Evolutionary conservation across 352 stramenopile genomes (phyloP), one percentile per base, ranked within the genome.

Genomic region (Hyaloperonospora arabidopsidis): DNA sequence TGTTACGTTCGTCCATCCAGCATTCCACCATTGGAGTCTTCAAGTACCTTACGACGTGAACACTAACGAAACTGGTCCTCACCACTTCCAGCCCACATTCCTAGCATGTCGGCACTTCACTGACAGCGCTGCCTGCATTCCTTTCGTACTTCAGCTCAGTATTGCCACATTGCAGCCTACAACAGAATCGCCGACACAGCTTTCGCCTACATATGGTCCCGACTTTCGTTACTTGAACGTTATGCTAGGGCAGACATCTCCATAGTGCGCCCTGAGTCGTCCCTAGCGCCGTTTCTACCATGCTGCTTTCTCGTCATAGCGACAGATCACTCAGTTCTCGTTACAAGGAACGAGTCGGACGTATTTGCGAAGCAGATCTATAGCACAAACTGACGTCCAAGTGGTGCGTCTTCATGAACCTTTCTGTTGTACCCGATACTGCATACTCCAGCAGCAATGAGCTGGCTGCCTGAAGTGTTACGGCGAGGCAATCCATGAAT

Each of bases 51-150:
- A 41, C 35, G 35, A 4, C 12, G 35, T 41, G n/a, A 15, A 10
- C n/a, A 2, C 5, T 58, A 45, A 48, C 87, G 87, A 45, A 91
- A 89, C 55, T 87, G 80, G 19, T 76, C 89, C 25, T 93, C 76
- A 10, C 71, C 59, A 23, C 80, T 91, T 47, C 80, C 80, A 1
- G 83, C 74, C 83, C 83, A 90, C 78, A 93, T 93, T 49, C 76
- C 76, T 44, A 87, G 72, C 57, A 78, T 89, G 41, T 59, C 73
- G 28, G 65, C 63, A 49, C 83, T 78, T 22, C 83, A 78, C 56
- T 87, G 64, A 32, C 78, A 78, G 45, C 84, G 86, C 43, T 76
- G 73, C 69, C 77, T 91, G 17, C 74, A 65, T 54, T 72, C 49
- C 50, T 88, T 74, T 7, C 72, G 64, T 35, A 70, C 64, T 18